phyloP scores from a whole-genome alignment of 1,139 yeast species.

The Hyphopichia burtonii region DNA sequence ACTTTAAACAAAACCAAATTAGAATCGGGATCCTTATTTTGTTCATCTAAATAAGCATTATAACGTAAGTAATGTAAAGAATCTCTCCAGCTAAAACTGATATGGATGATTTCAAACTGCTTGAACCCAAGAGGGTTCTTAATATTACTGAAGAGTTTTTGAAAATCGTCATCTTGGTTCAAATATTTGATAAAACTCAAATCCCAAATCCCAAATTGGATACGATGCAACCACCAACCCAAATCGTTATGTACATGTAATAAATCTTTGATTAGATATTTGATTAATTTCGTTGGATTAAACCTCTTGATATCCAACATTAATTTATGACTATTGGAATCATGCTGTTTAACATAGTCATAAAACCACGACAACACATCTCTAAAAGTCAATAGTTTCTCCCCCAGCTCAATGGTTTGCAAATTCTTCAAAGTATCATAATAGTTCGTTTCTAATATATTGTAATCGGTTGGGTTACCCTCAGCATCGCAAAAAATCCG shows the following conservation, averaged over 20 bases:
- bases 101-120: constrained; percentile 38
- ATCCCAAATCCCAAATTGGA: constrained; percentile 84
- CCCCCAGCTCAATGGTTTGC: constrained; percentile 54
- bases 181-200: constrained; percentile 58
- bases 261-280: constrained; percentile 52
- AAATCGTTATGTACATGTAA: constrained; percentile 47
- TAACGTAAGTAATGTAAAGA: constrained; percentile 36
- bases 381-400: constrained; percentile 59
- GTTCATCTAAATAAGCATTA: constrained; percentile 33
- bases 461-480: constrained; percentile 38
- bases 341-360: constrained; percentile 27
- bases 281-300: constrained; percentile 60
- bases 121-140: constrained; percentile 17
- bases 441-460: constrained; percentile 41
- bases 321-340: constrained; percentile 32
- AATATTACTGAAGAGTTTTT: constrained; percentile 17
- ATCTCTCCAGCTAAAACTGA: constrained; percentile 35
- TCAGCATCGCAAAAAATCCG: constrained; percentile 57
- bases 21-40: constrained; percentile 15
- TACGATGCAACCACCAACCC: constrained; percentile 62
- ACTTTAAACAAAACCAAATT: constrained; percentile 20
- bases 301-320: constrained; percentile 83
- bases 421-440: constrained; percentile 45
- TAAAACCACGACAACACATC: constrained; percentile 62
- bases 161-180: constrained; percentile 41